Evolutionary conservation across 2,329 filamentous ascomycete species (phyloP).

Genomic region (Achaetomium macrosporum): DNA sequence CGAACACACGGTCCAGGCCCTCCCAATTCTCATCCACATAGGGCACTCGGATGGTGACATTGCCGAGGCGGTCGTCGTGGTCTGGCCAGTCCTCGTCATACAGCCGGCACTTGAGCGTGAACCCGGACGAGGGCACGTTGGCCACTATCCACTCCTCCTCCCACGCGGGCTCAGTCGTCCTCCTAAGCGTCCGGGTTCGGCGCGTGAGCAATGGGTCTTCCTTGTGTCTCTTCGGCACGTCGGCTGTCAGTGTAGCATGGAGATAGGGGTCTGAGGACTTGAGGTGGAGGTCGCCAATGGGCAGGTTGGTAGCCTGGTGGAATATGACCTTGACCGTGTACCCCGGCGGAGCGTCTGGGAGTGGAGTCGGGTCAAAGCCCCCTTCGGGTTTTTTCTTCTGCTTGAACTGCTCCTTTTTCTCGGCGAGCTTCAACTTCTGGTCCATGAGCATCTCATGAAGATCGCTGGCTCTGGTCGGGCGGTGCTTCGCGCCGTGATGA

Average conservation of each 20-base stretch:
- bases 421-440: conserved; percentile 32
- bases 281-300: conserved; percentile 71
- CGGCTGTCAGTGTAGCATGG: conserved; percentile 65
- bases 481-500: not conserved
- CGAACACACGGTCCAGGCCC: conserved; percentile 59
- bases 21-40: conserved; percentile 59
- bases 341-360: conserved; percentile 67
- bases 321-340: conserved; percentile 84
- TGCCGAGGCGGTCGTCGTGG: conserved; percentile 81
- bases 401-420: conserved; percentile 36
- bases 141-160: conserved; percentile 81
- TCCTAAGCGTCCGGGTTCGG: conserved; percentile 70
- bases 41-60: conserved; percentile 65
- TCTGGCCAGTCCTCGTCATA: conserved; percentile 89
- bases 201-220: conserved; percentile 72
- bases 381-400: conserved; percentile 55
- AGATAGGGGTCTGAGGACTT: conserved; percentile 81
- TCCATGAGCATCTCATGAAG: conserved; percentile 22
- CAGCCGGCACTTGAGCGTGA: conserved; percentile 75
- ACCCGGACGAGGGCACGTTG: conserved; percentile 75
- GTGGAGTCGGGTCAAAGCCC: conserved; percentile 72
- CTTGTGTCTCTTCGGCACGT: conserved; percentile 70
- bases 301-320: conserved; percentile 72
- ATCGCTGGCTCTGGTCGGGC: not conserved
- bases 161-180: conserved; percentile 71